Base-by-base conservation (phyloP, 495 filamentous ascomycete species). In the Aeminium ludgeri region DNA sequence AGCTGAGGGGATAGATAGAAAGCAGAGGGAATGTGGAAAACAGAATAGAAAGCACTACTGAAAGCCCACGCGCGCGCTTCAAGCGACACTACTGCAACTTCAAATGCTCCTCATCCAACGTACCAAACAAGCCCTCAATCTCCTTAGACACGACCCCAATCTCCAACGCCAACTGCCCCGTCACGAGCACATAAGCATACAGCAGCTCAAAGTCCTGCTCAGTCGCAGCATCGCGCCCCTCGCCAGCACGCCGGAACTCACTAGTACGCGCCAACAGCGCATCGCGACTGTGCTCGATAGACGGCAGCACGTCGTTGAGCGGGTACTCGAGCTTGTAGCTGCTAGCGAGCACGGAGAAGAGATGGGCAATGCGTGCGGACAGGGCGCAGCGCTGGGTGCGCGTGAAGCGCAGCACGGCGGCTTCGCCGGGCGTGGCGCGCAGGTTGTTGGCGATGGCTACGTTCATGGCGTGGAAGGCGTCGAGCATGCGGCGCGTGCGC, bases 391-490 rank as follows among this genome's bases (percentile, higher is more conserved):
- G 66, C 55, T 97, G 86, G n/a, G 68, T 63, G 7, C 72, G 71
- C 2, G 89, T 97, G 55, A 79, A 82, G 41, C 72, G 67, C 29
- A 96, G 64, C 34, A 95, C 69, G 17, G 73, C 70, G 34, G 76
- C 68, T 58, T 95, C 89, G 0, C 86, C 84, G 35, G 80, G 73
- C 10, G 73, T 86, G 13, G 82, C 72, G 23, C 70, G 72, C 8
- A 79, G 67, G 36, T 82, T 79, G 55, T 87, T 87, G 58, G 79
- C 64, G 44, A 94, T 82, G 49, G 94, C 76, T 2, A 94, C 73
- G 50, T 86, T 91, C 79, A 97, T 92, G 29, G 87, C 83, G 55
- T 94, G 81, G 56, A 96, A 92, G 18, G 81, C 75, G 59, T 96
- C 86, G 10, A 95, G 72, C 59, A 93, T 82, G 30, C 74, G 73